Conservation (phyloP, 2,329 filamentous ascomycete species). For the Cucurbitaria berberidis region DNA sequence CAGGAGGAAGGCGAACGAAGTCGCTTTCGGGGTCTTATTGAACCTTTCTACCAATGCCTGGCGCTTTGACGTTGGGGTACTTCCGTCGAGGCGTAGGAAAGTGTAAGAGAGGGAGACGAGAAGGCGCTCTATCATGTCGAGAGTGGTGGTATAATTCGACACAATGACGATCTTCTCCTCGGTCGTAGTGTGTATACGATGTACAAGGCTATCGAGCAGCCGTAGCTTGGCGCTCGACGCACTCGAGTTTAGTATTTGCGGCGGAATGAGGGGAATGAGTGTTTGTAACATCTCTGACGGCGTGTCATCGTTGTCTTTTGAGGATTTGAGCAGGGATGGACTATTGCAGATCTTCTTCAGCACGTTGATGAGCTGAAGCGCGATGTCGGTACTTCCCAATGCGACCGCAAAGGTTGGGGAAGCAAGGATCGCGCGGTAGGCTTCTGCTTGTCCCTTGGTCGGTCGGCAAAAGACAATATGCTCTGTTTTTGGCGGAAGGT, state of each 20-base stretch:
- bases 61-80: conserved; percentile 67
- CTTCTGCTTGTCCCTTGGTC: conserved; percentile 63
- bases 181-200: conserved; percentile 65
- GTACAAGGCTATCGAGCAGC: conserved; percentile 69
- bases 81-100: conserved; percentile 73
- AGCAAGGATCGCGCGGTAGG: conserved; percentile 68
- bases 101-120: conserved; percentile 65
- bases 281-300: conserved; percentile 54
- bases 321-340: conserved; percentile 65
- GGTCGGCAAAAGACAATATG: conserved; percentile 71
- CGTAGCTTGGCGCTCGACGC: conserved; percentile 70
- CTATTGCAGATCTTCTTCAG: conserved; percentile 78
- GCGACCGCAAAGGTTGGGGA: conserved; percentile 68
- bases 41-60: conserved; percentile 74
- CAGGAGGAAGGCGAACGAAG: conserved; percentile 71
- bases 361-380: conserved; percentile 72
- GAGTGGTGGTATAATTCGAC: conserved; percentile 77
- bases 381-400: conserved; percentile 66
- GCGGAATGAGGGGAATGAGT: conserved; percentile 60
- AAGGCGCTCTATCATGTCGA: conserved; percentile 69
- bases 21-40: conserved; percentile 63
- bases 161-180: conserved; percentile 75
- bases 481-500: conserved; percentile 70
- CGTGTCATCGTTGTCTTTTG: conserved; percentile 55
- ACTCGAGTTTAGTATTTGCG: conserved; percentile 61